Base-by-base conservation (phyloP, 176 grass and related monocot species). In the Aegilops speltoides region DNA sequence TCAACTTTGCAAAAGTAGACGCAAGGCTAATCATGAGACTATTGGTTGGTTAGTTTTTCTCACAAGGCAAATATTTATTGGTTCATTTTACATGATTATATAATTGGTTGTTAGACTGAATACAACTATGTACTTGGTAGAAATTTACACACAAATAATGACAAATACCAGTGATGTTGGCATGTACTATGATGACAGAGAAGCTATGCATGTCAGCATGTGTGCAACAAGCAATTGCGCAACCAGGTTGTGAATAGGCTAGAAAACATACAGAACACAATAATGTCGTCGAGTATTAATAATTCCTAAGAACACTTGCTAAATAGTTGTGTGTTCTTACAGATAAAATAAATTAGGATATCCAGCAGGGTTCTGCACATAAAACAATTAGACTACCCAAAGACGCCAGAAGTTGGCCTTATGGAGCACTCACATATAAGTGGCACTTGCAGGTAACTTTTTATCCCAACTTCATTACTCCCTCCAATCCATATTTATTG, bases 131-230 rank as follows among this genome's bases (percentile, higher is more conserved):
- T 73, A 62, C 22, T 84, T 72, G 74, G 38, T 31, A 89, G 11
- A 33, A 22, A 83, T 79, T 83, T 17, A 23, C 16, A 6, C n/a
- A 29, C 36, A 32, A 45, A 76, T 81, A 59, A 1, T 79, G 46
- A 64, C 15, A 76, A 79, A 26, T 20, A 37, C 16, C 31, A n/a
- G 20, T 61, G 17, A 37, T 36, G 61, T 23, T 77, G 9, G 72
- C 23, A 36, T 57, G 48, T 74, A 48, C 20, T 61, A 48, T 60
- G 75, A 76, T 15, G 72, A 48, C 33, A 91, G 37, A 46, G 54
- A 84, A 61, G 25, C 54, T 68, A 89, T 79, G 26, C 41, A 83
- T 72, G 33, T 65, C 78, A 80, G 36, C 48, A 83, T 70, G 46
- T 59, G 77, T 23, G 57, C 29, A 71, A 78, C 60, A 50, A 86